These are phyloP conservation scores for Taphrina communis DNA, from an alignment of 1,139 yeast species.

Conservation along the genomic window DNA sequence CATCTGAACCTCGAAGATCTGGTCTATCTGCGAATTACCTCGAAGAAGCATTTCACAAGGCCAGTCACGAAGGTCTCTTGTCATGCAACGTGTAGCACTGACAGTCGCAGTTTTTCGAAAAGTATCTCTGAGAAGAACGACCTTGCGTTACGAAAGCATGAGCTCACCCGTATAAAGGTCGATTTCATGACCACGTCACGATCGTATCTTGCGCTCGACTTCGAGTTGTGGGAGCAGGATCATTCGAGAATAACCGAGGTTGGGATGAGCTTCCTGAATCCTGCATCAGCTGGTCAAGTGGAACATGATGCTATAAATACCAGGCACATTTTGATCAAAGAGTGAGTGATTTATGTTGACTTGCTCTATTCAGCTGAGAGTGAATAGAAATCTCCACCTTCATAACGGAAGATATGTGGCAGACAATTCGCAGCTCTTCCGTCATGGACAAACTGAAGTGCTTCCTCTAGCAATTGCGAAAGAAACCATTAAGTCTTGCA, in stretches of 20 bases:
- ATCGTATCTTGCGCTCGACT: constrained; percentile 18
- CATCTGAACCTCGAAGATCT: not conserved
- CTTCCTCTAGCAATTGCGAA: constrained; percentile 10
- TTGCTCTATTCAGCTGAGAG: not conserved
- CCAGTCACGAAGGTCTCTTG: not conserved
- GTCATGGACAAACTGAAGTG: constrained; percentile 12
- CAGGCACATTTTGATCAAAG: constrained; percentile 11
- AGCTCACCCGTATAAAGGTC: not conserved
- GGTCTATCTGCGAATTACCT: not conserved
- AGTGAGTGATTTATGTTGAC: not conserved
- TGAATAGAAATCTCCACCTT: not conserved
- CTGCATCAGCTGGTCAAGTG: not conserved
- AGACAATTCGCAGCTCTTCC: constrained; percentile 13
- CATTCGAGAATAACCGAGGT: constrained; percentile 28
- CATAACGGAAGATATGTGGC: constrained; percentile 22
- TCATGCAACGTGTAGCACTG: not conserved
- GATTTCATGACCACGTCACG: not conserved
- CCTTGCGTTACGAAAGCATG: not conserved
- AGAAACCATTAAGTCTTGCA: not conserved
- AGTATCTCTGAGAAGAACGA: not conserved
- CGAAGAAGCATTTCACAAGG: not conserved
- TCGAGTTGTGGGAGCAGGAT: constrained; percentile 27
- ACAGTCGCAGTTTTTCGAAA: not conserved
- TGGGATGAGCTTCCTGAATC: constrained; percentile 22
- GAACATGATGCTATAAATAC: not conserved